Conservation (phyloP, 352 stramenopile genomes). For the Phytophthora europaea region DNA sequence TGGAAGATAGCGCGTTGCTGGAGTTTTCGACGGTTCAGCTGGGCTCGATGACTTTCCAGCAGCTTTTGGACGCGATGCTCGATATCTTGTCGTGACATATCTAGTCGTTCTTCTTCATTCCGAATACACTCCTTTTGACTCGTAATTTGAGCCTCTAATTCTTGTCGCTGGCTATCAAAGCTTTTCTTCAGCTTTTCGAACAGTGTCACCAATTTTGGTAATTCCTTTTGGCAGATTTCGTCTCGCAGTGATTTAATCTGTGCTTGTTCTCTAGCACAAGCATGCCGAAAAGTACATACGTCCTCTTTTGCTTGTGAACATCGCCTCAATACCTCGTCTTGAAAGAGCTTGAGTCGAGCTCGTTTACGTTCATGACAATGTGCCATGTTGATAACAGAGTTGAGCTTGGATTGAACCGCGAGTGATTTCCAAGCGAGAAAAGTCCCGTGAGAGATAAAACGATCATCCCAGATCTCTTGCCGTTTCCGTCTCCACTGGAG, state of each 20-base stretch:
- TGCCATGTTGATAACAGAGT: conserved; percentile 8
- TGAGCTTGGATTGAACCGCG: conserved; percentile 11
- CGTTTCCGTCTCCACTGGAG: conserved; percentile 42
- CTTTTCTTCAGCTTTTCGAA: conserved; percentile 13
- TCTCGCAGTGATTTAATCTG: conserved; percentile 26
- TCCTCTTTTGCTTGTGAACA: conserved; percentile 22
- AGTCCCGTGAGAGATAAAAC: neutral
- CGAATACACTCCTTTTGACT: conserved; percentile 5
- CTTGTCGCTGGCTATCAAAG: conserved; percentile 17
- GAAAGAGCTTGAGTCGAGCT: conserved; percentile 13
- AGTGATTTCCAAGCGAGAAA: conserved; percentile 46
- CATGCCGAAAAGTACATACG: conserved; percentile 5
- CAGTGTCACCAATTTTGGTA: conserved; percentile 26
- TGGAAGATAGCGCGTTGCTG: conserved; percentile 25
- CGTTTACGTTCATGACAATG: conserved; percentile 21
- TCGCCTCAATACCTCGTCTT: conserved; percentile 17
- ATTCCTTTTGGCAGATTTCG: conserved; percentile 24
- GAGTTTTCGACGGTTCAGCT: conserved; percentile 14
- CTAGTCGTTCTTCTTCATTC: conserved; percentile 26
- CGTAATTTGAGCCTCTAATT: conserved; percentile 9
- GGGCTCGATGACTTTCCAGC: neutral
- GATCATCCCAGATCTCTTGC: conserved; percentile 21
- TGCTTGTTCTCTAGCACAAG: conserved; percentile 10
- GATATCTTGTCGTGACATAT: conserved; percentile 40
- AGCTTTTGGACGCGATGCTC: conserved; percentile 19